phyloP scores from a whole-genome alignment of 768 basidiomycete species.

The Lentinula guzmanii region DNA sequence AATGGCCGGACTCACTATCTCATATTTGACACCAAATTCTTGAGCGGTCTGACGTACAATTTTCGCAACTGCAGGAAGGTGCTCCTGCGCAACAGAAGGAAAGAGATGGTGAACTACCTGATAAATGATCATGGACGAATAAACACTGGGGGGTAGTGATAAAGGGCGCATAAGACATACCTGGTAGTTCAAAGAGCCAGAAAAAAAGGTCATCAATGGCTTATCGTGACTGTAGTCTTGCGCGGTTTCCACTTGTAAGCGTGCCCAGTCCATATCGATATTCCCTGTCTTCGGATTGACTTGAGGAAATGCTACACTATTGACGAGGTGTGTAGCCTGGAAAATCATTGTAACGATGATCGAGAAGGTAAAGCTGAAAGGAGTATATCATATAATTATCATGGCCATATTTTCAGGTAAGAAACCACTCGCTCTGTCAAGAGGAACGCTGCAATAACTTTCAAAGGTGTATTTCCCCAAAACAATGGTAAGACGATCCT shows the following conservation, averaged over 20 bases:
- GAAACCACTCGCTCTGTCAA: background rate
- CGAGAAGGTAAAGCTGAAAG: background rate
- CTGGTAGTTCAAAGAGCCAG: background rate
- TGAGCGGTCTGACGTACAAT: background rate
- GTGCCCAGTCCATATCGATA: background rate
- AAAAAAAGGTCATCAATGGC: background rate
- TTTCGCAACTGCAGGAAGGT: background rate
- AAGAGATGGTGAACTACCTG: constrained; percentile 1
- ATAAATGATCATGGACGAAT: background rate
- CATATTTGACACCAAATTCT: background rate
- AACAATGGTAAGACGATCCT: background rate
- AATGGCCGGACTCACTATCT: background rate
- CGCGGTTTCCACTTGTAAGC: background rate
- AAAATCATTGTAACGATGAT: background rate
- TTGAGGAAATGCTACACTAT: background rate
- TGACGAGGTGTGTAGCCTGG: background rate
- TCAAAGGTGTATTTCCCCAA: background rate
- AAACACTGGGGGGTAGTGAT: background rate
- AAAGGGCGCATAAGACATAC: background rate
- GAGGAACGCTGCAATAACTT: background rate
- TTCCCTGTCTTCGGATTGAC: background rate
- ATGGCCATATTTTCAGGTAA: background rate
- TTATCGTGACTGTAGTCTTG: constrained; percentile 1
- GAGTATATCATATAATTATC: background rate
- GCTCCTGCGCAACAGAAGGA: background rate